Base-by-base conservation (phyloP, 495 filamentous ascomycete species). In the Acidomyces sp. region DNA sequence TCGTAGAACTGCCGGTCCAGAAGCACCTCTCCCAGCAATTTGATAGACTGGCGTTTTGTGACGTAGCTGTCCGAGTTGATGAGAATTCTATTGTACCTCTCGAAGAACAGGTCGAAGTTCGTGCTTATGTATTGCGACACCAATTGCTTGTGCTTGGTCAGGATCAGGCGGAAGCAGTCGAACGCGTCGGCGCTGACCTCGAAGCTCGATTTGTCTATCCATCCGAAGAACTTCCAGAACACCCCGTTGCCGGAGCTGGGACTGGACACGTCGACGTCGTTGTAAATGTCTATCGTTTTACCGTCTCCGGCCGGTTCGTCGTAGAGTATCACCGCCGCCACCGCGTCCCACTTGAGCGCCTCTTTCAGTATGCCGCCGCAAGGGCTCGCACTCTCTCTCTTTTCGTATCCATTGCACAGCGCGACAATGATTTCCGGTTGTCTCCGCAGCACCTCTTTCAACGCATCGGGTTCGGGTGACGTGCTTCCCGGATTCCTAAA, bases 161-260 rank as follows among this genome's bases (percentile, higher is more conserved):
- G 63, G 39, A 96, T 76, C 55, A 93, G 86, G 60, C 88, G 69
- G 60, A 99, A 99, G 5, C 88, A 96, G 27, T 83, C 90, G 53
- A 96, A 99, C 1, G 92, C 87, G 65, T 96, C 92, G 22, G 92
- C 87, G 52, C 85, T 87, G 43, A 96, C 81, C 64, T 99, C 92
- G 58, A 99, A 99, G 13, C 79, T 85, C 45, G 84, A 79, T 54
- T 80, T 77, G 57, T 96, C 85, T 41, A 99, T 93, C 82, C 87
- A 99, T 34, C 82, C 72, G 55, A 99, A 99, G 62, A 96, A 96
- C n/a, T 69, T 74, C 92, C 92, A 99, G 56, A 99, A 95, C 1
- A 94, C 72, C 0, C 87, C 87, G 11, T 72, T 67, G 13, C 85
- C 85, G 9, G 65, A 75, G 47, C 85, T 78, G 21, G 67, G 72